Conservation (phyloP, 805 yeast species). For the Priceomyces fermenticarens region DNA sequence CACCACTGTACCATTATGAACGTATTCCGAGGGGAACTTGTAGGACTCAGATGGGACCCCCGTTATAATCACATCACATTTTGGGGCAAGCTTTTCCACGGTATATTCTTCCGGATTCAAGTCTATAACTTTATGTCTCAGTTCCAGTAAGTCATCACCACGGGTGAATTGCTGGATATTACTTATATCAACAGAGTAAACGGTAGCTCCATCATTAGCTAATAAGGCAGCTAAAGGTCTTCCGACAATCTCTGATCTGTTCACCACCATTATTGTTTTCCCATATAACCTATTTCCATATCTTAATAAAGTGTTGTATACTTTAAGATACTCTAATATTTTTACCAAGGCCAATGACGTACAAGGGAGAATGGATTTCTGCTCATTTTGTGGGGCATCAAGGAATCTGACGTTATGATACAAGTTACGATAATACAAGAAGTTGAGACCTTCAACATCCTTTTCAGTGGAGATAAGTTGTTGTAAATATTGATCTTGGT, state of each 20-base stretch:
- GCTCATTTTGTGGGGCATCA: constrained; percentile 62
- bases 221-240: constrained; percentile 93
- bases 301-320: constrained; percentile 76
- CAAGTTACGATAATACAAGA: constrained; percentile 87
- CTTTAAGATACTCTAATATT: constrained; percentile 84
- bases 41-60: constrained; percentile 87
- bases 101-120: constrained; percentile 48
- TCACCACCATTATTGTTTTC: constrained; percentile 84
- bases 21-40: constrained; percentile 79
- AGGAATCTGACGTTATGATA: constrained; percentile 88
- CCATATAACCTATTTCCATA: constrained; percentile 94
- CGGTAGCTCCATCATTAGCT: constrained; percentile 97
- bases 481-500: constrained; percentile 93
- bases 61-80: constrained; percentile 89
- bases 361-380: constrained; percentile 89
- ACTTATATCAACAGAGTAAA: constrained; percentile 85
- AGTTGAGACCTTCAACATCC: constrained; percentile 95
- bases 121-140: constrained; percentile 72
- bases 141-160: constrained; percentile 82
- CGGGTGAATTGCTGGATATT: constrained; percentile 90
- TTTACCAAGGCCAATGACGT: constrained; percentile 95
- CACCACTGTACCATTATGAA: constrained; percentile 85
- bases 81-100: constrained; percentile 62
- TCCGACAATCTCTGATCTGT: constrained; percentile 95
- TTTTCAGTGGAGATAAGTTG: constrained; percentile 89